Evolutionary conservation across 73 alveolate genomes (phyloP), one percentile per base, ranked within the genome.

Genomic region (Stentor roeselii): DNA sequence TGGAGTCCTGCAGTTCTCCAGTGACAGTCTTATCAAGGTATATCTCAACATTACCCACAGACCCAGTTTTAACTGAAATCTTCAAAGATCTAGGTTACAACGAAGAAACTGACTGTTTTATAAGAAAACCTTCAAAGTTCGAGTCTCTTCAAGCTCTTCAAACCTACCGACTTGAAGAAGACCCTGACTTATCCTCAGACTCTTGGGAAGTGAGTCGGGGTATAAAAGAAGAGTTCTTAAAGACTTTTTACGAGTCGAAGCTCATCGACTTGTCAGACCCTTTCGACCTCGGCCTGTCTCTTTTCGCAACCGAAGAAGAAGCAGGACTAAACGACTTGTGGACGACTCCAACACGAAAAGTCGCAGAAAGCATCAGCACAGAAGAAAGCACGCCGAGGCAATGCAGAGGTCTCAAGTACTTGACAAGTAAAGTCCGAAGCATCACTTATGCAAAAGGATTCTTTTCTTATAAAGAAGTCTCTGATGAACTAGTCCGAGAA

Each of bases 351-450:
- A n/a, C 80, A 67, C 37, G 27, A 21, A 32, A 67, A 21, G n/a
- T 40, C 34, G 27, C 41, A 67, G 41, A 67, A 67, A 21, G n/a
- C 34, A 67, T 67, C 34, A 21, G 80, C 41, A 21, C 80, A 21
- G 80, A 67, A 2, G 41, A 67, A 67, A 67, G 80, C 41, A 67
- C 80, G 0, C 80, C 80, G 1, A n/a, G 80, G 37, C 80, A 21
- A 21, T 21, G 37, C 34, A n/a, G 37, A 30, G 80, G 80, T 0
- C 41, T 67, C 14, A 21, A 32, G 11, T 21, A 27, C 27, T 34
- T 67, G 14, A 67, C 41, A 21, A 32, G 15, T 21, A 67, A 32
- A 67, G 80, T 67, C 11, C 21, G 34, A 67, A 27, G 34, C 34
- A 67, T 67, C 41, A 67, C 34, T 67, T 67, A 21, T 34, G 27